Base-by-base conservation (phyloP, 2,329 filamentous ascomycete genomes). In the Botrytis byssoidea region DNA sequence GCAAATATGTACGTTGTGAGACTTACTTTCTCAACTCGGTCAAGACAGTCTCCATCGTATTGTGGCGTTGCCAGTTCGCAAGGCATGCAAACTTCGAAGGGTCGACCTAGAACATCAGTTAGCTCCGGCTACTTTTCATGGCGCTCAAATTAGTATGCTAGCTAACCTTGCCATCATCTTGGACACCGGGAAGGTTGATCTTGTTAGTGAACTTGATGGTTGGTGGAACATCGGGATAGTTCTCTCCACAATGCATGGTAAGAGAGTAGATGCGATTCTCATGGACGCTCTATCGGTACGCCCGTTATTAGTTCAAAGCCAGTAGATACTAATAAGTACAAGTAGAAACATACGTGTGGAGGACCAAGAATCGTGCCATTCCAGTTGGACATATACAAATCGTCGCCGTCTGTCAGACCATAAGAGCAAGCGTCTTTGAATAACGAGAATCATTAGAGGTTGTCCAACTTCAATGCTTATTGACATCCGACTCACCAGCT, bases 241-340 rank as follows among this genome's bases (percentile, higher is more conserved):
- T 86, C 67, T 90, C 87, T 76, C 94, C 95, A 85, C 96, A 99
- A 85, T 97, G 92, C 86, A 99, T 97, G 84, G 95, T 97, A 80
- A 99, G 89, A 79, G 94, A 97, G 88, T 99, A 99, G 85, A 99
- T 99, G 81, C 96, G 93, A 85, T 99, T 99, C 87, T 99, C 96
- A 83, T 98, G 95, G 76, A 92, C 94, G 84, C 94, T 97, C 93
- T 96, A 81, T 18, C 70, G 40, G 42, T 16, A 42, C 25, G 20
- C 25, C 22, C 14, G 3, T 22, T 55, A 22, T 71, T 51, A 70
- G 74, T 65, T 25, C 51, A 66, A 35, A 67, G 20, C 40, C 66
- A 69, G 48, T 16, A 59, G n/a, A 16, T 64, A 32, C 18, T 66
- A 25, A 57, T 64, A 46, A n/a, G 29, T 29, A 55, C 29, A 40